These are phyloP conservation scores for sorghum (Sorghum bicolor) DNA, from an alignment of 176 grass and related monocot species.

Conservation along the genomic window Sorghum_bicolor_NCBIv3 NC_012872.2:62102001-62102500, in stretches of 20 bases:
- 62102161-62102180: conserved; percentile 50
- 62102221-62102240: conserved; percentile 67
- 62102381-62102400: conserved; percentile 97
- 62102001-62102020: conserved; percentile 77
- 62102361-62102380: conserved; percentile 82
- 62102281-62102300: conserved; percentile 90
- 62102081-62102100: conserved; percentile 67
- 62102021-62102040: conserved; percentile 98
- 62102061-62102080: conserved; percentile 99
- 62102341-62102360: not conserved
- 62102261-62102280: conserved; percentile 87
- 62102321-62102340: not conserved
- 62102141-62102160: not conserved
- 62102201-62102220: conserved; percentile 87
- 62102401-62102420: conserved; percentile 96
- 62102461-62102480: conserved; percentile 93
- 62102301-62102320: conserved; percentile 17
- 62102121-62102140: conserved; percentile 1
- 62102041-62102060: conserved; percentile 96
- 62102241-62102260: conserved; percentile 75
- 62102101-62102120: not conserved
- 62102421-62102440: conserved; percentile 96
- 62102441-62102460: conserved; percentile 78
- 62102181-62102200: conserved; percentile 90
- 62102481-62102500: conserved; percentile 86